These are phyloP conservation scores for Xylaria intraflava DNA, from an alignment of 495 filamentous ascomycete genomes.

Conservation along the genomic window DNA sequence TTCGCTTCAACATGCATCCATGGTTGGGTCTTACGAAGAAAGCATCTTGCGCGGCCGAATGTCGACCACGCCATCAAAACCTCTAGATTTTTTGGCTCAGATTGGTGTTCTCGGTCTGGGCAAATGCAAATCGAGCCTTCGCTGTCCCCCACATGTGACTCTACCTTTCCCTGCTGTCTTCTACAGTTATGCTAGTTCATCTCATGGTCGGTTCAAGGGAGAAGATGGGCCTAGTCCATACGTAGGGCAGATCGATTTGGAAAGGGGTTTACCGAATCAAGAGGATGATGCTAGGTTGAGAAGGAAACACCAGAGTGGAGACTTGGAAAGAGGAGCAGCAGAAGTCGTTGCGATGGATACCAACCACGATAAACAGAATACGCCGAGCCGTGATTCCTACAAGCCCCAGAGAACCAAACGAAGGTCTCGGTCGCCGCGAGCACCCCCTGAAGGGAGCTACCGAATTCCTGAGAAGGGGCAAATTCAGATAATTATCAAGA, in stretches of 20 bases:
- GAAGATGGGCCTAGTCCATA: conserved; percentile 93
- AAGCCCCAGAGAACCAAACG: conserved; percentile 47
- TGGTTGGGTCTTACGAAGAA: conserved; percentile 98
- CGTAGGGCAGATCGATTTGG: conserved; percentile 87
- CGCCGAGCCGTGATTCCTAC: conserved; percentile 32
- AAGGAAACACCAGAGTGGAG: conserved; percentile 39
- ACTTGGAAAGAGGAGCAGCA: conserved; percentile 19
- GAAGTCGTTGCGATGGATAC: conserved; percentile 25
- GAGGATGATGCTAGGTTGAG: conserved; percentile 39
- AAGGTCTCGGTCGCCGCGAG: conserved; percentile 62
- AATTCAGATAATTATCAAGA: conserved; percentile 94
- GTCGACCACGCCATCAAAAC: conserved; percentile 93
- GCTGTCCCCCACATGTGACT: conserved; percentile 86
- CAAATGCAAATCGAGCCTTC: conserved; percentile 78
- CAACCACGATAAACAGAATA: conserved; percentile 19
- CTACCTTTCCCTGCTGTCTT: conserved; percentile 95
- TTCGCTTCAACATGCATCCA: conserved; percentile 76
- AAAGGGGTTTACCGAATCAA: conserved; percentile 58
- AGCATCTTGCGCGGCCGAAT: conserved; percentile 91
- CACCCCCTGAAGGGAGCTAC: conserved; percentile 79
- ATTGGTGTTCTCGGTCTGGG: conserved; percentile 90
- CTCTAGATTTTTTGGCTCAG: conserved; percentile 88
- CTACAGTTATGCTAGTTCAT: conserved; percentile 75
- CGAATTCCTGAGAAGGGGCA: conserved; percentile 93
- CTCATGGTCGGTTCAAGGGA: conserved; percentile 49